Base-by-base conservation (phyloP, 106 monocot genomes). In the Dioscorea zingiberensis region DNA sequence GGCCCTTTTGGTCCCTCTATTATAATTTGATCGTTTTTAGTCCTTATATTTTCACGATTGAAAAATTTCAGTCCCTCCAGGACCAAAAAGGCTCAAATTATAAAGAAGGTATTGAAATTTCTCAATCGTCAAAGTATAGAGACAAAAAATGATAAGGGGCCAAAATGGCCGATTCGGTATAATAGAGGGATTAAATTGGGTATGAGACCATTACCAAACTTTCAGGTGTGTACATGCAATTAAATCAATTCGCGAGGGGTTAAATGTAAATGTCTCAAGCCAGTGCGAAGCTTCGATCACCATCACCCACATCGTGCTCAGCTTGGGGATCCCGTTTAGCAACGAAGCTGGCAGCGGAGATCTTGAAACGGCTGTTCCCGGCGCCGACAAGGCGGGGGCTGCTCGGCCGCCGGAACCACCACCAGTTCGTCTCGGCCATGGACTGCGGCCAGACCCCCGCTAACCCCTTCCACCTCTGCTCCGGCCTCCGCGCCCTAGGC, bases 381-480 rank as follows among this genome's bases (percentile, higher is more conserved):
- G 60, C 80, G 16, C 14, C 64, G 44, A 23, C 60, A 18, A 5
- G 69, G 15, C 28, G 60, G 59, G 44, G 19, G 44, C 28, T 23
- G 32, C 26, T 21, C 32, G 63, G 11, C 25, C 48, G 17, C 23
- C 24, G 24, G 44, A 8, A 19, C 22, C 47, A 21, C 15, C 47
- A 38, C 46, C 47, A 38, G 46, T 15, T 7, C 22, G 13, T 44
- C 11, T 9, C 4, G 10, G 44, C n/a, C 44, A 58, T 45, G 59
- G 10, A 64, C 59, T 76, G 79, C 77, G 18, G 87, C 77, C 84
- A 83, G 72, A 78, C 72, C 27, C 44, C 29, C 32, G 59, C 51
- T 18, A 87, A 94, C 61, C 80, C 85, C 16, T 91, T 94, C 69
- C 69, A 62, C 22, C 59, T 91, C 58, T 94, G 94, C 68, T 62